A percentile compares a stretch with the other conserved stretches of the same genome.
Evolutionary conservation across 2,329 filamentous ascomycete genomes (phyloP).

Genomic region (Thelonectria rubi): DNA sequence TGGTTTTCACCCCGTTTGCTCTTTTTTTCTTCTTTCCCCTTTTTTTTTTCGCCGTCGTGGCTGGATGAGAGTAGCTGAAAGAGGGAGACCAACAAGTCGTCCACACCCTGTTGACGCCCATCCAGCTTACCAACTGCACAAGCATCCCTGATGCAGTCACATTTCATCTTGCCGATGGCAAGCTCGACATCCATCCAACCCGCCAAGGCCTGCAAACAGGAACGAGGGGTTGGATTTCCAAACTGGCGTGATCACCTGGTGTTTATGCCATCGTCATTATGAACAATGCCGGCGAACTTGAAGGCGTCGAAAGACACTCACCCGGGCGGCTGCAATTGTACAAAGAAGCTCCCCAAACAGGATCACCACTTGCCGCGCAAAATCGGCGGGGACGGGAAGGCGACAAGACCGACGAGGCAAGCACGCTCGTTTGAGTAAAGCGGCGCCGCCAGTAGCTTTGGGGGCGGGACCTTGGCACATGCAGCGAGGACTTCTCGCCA

Average conservation of each 20-base stretch:
- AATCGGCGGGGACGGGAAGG: conserved; percentile 5
- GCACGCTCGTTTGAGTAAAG: conserved; percentile 13
- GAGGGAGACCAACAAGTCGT: conserved; percentile 1
- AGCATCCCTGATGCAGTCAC: background rate
- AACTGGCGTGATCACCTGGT: conserved; percentile 19
- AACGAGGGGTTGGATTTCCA: background rate
- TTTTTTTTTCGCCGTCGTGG: background rate
- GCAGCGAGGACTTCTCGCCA: background rate
- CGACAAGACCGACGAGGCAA: background rate
- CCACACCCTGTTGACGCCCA: background rate
- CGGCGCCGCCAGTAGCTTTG: background rate
- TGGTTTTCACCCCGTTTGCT: background rate
- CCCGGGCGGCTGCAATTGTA: background rate
- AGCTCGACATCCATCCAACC: background rate
- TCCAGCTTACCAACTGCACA: conserved; percentile 3
- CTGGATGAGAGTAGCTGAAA: background rate
- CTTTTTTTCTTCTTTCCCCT: background rate
- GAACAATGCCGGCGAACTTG: no score
- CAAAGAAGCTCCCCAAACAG: background rate
- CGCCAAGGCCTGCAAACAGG: background rate
- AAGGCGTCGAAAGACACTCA: no score
- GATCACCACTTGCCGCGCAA: background rate
- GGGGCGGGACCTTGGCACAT: conserved; percentile 7
- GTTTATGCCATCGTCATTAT: no score
- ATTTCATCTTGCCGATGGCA: background rate